These are phyloP conservation scores for Neopestalotiopsis clavispora DNA, from an alignment of 2,329 filamentous ascomycete genomes.

Conservation along the genomic window DNA sequence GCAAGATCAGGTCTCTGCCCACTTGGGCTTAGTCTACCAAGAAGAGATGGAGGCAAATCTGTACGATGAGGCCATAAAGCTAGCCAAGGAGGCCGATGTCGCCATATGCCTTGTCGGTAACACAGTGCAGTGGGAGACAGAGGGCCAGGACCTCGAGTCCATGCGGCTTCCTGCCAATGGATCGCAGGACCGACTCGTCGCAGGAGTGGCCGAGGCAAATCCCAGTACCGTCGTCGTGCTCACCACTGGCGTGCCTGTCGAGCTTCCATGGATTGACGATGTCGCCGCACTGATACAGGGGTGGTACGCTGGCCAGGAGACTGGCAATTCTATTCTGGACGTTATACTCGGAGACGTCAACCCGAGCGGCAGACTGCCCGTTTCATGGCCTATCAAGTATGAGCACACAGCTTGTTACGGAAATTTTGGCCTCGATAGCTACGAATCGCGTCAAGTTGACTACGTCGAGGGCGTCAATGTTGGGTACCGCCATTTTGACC, in stretches of 20 bases:
- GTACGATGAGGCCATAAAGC: neutral
- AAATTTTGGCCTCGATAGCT: constrained; percentile 61
- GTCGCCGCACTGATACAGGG: constrained; percentile 80
- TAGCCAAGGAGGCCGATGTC: constrained; percentile 4
- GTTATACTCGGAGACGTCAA: constrained; percentile 60
- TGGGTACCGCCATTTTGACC: constrained; percentile 88
- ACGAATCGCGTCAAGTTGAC: constrained; percentile 69
- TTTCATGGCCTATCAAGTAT: constrained; percentile 29
- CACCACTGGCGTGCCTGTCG: constrained; percentile 53
- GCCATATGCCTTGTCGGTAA: constrained; percentile 14
- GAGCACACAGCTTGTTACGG: constrained; percentile 48
- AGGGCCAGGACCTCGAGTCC: constrained; percentile 8
- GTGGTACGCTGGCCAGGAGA: constrained; percentile 83
- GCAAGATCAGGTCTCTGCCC: neutral
- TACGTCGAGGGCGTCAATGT: constrained; percentile 83
- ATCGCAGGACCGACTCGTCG: constrained; percentile 20
- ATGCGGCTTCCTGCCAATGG: constrained; percentile 4
- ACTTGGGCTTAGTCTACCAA: neutral
- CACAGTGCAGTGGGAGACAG: constrained; percentile 14
- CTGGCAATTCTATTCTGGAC: constrained; percentile 75
- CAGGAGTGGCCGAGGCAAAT: constrained; percentile 22
- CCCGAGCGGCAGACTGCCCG: constrained; percentile 34
- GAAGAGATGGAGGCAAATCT: constrained; percentile 12
- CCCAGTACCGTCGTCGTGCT: constrained; percentile 68
- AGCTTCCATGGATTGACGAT: constrained; percentile 82